Conservation (phyloP, 139 green algal genomes). For the Nannochloris sp. region DNA sequence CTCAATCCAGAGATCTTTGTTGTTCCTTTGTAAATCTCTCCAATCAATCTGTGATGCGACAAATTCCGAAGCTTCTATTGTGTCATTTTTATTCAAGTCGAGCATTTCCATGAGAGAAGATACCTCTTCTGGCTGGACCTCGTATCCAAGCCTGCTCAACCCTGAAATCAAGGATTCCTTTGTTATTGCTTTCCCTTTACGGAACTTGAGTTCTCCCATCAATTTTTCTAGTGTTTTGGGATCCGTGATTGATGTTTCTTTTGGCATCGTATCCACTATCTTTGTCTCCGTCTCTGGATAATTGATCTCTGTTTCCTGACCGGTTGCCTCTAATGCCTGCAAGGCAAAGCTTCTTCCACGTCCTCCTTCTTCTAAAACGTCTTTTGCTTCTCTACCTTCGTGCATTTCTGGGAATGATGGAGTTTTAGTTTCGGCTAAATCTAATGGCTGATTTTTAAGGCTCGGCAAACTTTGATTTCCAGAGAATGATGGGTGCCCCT, state of each 20-base stretch:
- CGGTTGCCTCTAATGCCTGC: background rate
- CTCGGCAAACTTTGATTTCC: background rate
- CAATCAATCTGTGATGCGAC: constrained; percentile 45
- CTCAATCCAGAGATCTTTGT: constrained; percentile 63
- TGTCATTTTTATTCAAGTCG: constrained; percentile 23
- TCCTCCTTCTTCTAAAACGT: background rate
- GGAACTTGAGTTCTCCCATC: constrained; percentile 29
- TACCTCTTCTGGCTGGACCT: constrained; percentile 35
- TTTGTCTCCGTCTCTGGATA: background rate
- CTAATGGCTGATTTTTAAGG: background rate
- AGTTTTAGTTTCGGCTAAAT: no score
- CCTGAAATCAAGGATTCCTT: constrained; percentile 38
- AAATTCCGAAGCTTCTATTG: constrained; percentile 21
- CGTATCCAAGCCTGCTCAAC: constrained; percentile 44
- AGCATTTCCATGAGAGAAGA: constrained; percentile 34
- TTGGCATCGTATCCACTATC: no score
- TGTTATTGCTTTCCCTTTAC: constrained; percentile 9
- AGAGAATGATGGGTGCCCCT: background rate
- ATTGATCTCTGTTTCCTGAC: background rate
- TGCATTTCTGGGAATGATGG: no score
- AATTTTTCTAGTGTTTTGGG: constrained; percentile 17
- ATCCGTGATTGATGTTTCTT: constrained; percentile 1
- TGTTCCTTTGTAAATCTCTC: constrained; percentile 26
- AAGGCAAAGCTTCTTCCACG: background rate
- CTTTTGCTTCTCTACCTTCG: no score